Conservation (phyloP, 495 filamentous ascomycete species). For the Aspergillus hancockii region DNA sequence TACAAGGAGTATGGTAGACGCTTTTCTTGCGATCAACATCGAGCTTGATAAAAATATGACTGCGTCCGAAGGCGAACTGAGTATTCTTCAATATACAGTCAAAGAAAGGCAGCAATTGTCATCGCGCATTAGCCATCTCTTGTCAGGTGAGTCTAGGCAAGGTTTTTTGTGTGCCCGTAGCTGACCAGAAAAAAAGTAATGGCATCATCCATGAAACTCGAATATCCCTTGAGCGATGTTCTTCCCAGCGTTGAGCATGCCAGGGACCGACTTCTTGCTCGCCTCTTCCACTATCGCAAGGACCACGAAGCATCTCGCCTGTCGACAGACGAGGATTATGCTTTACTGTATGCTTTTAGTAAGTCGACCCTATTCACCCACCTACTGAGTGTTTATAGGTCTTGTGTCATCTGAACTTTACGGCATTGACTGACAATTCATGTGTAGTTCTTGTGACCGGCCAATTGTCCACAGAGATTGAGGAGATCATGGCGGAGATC, state of each 20-base stretch:
- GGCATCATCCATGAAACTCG: constrained; percentile 87
- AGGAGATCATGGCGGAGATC: constrained; percentile 50
- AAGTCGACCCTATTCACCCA: constrained; percentile 20
- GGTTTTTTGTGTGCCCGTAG: too few relatives aligned
- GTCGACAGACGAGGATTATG: constrained; percentile 67
- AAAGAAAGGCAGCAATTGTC: constrained; percentile 79
- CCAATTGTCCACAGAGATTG: constrained; percentile 53
- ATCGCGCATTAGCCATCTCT: constrained; percentile 85
- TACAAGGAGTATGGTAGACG: constrained; percentile 81
- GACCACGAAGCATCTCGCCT: constrained; percentile 54
- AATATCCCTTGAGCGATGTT: constrained; percentile 86
- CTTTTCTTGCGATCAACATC: constrained; percentile 93
- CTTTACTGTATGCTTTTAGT: constrained; percentile 74
- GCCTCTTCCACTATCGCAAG: constrained; percentile 82
- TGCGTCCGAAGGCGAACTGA: constrained; percentile 75
- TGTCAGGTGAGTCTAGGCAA: constrained; percentile 61
- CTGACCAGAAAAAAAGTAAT: constrained; percentile 58
- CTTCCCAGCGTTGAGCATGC: constrained; percentile 79
- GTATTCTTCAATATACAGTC: constrained; percentile 75
- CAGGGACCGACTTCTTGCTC: constrained; percentile 82
- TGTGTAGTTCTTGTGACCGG: constrained; percentile 52
- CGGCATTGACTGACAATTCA: not conserved
- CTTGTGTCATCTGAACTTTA: not conserved
- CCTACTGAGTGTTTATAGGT: not conserved
- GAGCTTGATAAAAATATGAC: constrained; percentile 79